A percentile compares a stretch with the other conserved stretches of the same genome.
Conservation (phyloP, 2,329 filamentous ascomycete genomes). For the Chaetomiaceae sp. region DNA sequence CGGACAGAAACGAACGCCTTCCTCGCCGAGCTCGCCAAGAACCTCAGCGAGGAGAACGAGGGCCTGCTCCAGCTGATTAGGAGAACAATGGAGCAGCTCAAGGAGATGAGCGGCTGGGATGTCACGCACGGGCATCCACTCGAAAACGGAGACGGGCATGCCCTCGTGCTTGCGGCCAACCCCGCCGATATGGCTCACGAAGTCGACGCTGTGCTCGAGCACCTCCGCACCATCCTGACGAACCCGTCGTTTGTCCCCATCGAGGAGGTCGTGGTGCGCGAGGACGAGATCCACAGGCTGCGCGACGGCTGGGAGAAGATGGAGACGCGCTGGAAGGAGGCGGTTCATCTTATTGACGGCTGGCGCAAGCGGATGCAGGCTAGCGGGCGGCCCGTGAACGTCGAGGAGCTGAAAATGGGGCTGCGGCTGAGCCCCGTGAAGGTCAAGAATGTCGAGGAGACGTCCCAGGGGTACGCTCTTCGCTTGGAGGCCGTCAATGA, state of each 20-base stretch:
- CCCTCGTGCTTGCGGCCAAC: slow-evolving; percentile 34
- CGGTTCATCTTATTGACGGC: slow-evolving; percentile 82
- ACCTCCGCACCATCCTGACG: slow-evolving; percentile 78
- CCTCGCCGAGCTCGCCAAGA: slow-evolving; percentile 76
- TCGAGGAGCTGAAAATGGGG: slow-evolving; percentile 64
- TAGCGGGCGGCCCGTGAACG: slow-evolving; percentile 64
- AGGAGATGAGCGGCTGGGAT: slow-evolving; percentile 61
- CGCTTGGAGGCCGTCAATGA: slow-evolving; percentile 43
- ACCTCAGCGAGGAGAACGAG: slow-evolving; percentile 89
- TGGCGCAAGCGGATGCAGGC: slow-evolving; percentile 81
- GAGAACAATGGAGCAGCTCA: slow-evolving; percentile 66
- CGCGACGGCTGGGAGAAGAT: slow-evolving; percentile 89
- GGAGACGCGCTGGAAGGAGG: slow-evolving; percentile 86
- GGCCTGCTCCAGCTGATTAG: slow-evolving; percentile 67
- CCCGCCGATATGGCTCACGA: slow-evolving; percentile 67
- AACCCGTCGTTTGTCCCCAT: slow-evolving; percentile 96
- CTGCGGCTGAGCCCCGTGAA: slow-evolving; percentile 59
- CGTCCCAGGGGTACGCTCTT: slow-evolving; percentile 37
- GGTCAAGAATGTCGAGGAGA: slow-evolving; percentile 49
- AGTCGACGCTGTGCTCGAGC: slow-evolving; percentile 72
- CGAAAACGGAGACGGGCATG: slow-evolving; percentile 26
- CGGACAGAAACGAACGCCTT: slow-evolving; percentile 88
- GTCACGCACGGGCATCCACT: slow-evolving; percentile 21
- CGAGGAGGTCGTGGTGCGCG: slow-evolving; percentile 88
- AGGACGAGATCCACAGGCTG: slow-evolving; percentile 82